phyloP scores from a whole-genome alignment of 495 filamentous ascomycete genomes.

The Tuber aestivum region DNA sequence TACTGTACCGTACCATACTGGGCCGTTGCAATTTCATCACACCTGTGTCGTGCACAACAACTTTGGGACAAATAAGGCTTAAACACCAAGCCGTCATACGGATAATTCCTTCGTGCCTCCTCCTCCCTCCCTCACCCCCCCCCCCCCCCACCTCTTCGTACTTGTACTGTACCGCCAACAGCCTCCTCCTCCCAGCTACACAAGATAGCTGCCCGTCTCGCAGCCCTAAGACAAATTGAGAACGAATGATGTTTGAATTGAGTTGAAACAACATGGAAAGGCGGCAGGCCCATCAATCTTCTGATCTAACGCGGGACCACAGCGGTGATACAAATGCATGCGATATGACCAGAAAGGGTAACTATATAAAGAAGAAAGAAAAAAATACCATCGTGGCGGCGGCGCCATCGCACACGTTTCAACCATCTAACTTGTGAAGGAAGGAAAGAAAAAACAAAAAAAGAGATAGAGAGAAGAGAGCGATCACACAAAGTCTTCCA shows the following conservation, averaged over 20 bases:
- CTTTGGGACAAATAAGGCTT: not conserved
- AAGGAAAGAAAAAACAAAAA: too few relatives aligned
- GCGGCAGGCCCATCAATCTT: not conserved
- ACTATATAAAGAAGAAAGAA: too few relatives aligned
- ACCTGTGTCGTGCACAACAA: not conserved
- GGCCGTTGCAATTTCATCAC: not conserved
- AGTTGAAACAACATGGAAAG: constrained; percentile 1
- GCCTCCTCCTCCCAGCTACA: not conserved
- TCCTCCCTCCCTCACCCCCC: too few relatives aligned
- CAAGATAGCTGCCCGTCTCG: not conserved
- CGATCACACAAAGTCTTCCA: not conserved
- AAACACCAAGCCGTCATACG: not conserved
- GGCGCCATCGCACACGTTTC: not conserved
- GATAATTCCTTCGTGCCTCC: not conserved
- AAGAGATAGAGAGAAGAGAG: too few relatives aligned
- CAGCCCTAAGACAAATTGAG: not conserved
- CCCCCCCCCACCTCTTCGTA: too few relatives aligned
- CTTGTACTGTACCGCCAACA: too few relatives aligned
- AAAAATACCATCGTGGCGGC: not conserved
- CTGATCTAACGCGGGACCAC: not conserved
- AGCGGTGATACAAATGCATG: not conserved
- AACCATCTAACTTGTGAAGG: too few relatives aligned
- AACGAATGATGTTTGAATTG: not conserved
- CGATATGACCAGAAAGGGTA: not conserved
- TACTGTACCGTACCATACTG: not conserved